Evolutionary conservation across 2,329 filamentous ascomycete species (phyloP).

Genomic region (Boeremia lycopersici): DNA sequence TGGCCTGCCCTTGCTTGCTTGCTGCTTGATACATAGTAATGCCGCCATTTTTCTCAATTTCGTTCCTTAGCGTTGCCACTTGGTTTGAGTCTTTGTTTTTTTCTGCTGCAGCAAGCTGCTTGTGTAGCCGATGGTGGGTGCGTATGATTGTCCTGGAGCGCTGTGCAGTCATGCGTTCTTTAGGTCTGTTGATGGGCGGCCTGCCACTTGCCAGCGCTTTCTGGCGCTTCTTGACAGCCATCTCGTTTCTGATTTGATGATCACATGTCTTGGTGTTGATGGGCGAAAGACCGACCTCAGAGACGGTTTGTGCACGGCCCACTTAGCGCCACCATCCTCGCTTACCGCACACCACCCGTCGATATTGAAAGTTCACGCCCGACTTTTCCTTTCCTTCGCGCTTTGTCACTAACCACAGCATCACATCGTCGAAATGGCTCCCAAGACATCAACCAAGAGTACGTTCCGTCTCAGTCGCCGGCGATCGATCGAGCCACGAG

Average conservation of each 20-base stretch:
- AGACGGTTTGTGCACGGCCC: conserved; percentile 1
- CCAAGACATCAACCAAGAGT: conserved; percentile 48
- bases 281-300: neutral
- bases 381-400: conserved; percentile 31
- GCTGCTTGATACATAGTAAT: conserved; percentile 66
- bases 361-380: conserved; percentile 22
- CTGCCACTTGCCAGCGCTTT: conserved; percentile 44
- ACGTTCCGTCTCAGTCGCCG: conserved; percentile 25
- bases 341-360: conserved; percentile 21
- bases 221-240: conserved; percentile 43
- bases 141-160: conserved; percentile 64
- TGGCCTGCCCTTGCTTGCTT: conserved; percentile 66
- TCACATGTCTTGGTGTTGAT: conserved; percentile 12
- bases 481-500: conserved; percentile 17
- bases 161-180: conserved; percentile 58
- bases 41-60: conserved; percentile 64
- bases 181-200: conserved; percentile 36
- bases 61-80: conserved; percentile 52
- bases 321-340: conserved; percentile 11
- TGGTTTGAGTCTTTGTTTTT: conserved; percentile 49
- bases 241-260: conserved; percentile 12
- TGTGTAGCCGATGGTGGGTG: conserved; percentile 65
- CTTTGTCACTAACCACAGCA: conserved; percentile 41
- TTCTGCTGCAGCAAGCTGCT: conserved; percentile 59
- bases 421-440: conserved; percentile 49